Evolutionary conservation across 2,329 filamentous ascomycete species (phyloP), one percentile per base, ranked within the genome.

Genomic region (Pyrenophora seminiperda): DNA sequence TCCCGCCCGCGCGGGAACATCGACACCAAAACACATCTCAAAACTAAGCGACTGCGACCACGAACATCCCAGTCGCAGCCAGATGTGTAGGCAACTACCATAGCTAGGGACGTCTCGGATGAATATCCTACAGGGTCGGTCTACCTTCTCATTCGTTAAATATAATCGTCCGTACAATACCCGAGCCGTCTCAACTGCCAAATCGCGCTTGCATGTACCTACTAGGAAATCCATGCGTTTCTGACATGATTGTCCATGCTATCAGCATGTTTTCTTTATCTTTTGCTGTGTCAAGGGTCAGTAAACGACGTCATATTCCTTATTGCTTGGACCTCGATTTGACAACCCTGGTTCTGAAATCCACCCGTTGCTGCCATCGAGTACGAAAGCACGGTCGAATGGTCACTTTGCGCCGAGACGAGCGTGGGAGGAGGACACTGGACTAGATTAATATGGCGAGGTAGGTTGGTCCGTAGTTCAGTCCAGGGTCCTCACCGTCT

Each of bases 221-320:
- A 45, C 60, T 29, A 39, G 62, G 55, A 36, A 41, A 22, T 50
- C 54, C 62, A 63, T 65, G 62, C 58, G 56, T 51, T n/a, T 24
- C 27, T 47, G 49, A 38, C 53, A 49, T 59, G 53, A 44, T 20
- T 33, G n/a, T 45, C 62, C 63, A 62, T 63, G 58, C 45, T 40
- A 34, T 20, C 20, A 38, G 27, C 19, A 31, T 43, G 43, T 54
- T 47, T 41, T 41, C 45, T 40, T 38, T 30, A 13, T 41, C 19
- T 32, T 37, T 29, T 47, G 14, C 38, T 43, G 42, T 41, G 34
- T 53, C 42, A 45, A 42, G 40, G 36, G 46, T 42, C 47, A 41
- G 14, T 22, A 30, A 46, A 41, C 45, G 51, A 70, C 67, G 67
- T 70, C 68, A 71, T 63, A 24, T 32, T 40, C 47, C 54, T 60